These are phyloP conservation scores for Fusarium sulawesiense DNA, from an alignment of 2,329 filamentous ascomycete species.

Conservation along the genomic window DNA sequence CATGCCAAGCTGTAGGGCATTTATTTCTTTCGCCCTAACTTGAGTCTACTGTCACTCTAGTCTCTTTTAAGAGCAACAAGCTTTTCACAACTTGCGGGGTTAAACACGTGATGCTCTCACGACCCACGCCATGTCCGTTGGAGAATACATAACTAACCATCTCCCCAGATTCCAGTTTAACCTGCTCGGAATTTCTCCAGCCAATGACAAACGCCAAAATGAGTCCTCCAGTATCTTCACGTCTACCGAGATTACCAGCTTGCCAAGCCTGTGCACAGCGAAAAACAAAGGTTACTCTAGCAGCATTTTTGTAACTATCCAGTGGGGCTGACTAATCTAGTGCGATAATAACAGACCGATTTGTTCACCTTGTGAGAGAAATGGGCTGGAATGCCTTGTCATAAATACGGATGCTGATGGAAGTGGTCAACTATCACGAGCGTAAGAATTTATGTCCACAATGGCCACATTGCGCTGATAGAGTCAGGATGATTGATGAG, in stretches of 20 bases:
- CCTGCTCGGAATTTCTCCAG: too few species aligned
- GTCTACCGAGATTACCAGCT: conserved; percentile 17
- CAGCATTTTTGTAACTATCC: accelerated
- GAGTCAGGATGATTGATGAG: conserved; percentile 4
- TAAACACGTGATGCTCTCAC: neutral
- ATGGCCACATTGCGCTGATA: too few species aligned
- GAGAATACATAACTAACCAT: neutral
- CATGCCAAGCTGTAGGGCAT: too few species aligned
- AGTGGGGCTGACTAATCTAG: neutral
- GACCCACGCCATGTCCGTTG: neutral
- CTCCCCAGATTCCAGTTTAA: neutral
- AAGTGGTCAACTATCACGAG: conserved; percentile 2
- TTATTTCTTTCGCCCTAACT: neutral
- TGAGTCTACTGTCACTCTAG: neutral
- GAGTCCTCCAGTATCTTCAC: neutral
- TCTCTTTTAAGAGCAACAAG: neutral
- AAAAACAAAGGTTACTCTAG: conserved; percentile 12
- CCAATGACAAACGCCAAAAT: neutral
- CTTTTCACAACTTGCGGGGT: neutral
- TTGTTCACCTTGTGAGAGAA: conserved; percentile 5
- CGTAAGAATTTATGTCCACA: neutral
- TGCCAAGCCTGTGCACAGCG: conserved; percentile 20
- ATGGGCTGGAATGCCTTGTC: conserved; percentile 7
- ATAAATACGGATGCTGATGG: neutral
- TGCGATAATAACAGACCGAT: conserved; percentile 24